phyloP scores from a whole-genome alignment of 2,329 filamentous ascomycete species.

The Diplodia intermedia region DNA sequence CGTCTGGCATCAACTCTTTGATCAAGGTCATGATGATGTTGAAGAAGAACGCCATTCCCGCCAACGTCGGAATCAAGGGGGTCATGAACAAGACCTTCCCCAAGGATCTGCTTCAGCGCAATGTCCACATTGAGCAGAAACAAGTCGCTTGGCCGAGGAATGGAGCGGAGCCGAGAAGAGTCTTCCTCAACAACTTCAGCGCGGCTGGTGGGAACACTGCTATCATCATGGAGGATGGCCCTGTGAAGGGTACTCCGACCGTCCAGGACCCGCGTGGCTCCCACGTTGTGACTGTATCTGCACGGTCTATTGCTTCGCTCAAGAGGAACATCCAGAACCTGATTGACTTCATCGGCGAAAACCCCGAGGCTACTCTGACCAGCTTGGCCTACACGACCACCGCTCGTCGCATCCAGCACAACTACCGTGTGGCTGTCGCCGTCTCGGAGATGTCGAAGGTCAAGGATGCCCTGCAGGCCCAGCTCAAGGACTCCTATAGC shows the following conservation, averaged over 20 bases:
- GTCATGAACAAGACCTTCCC: constrained; percentile 64
- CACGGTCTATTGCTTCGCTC: constrained; percentile 58
- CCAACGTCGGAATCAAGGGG: constrained; percentile 63
- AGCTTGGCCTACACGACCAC: constrained; percentile 61
- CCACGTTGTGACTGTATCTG: constrained; percentile 58
- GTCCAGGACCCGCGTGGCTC: constrained; percentile 55
- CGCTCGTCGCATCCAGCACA: constrained; percentile 61
- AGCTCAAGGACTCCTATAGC: constrained; percentile 59
- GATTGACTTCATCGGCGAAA: constrained; percentile 54
- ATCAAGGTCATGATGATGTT: constrained; percentile 62
- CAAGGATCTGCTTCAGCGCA: constrained; percentile 59
- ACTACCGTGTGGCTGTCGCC: constrained; percentile 58
- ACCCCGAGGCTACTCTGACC: constrained; percentile 53
- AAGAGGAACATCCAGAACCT: constrained; percentile 60
- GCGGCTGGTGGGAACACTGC: constrained; percentile 62
- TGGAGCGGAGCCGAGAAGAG: constrained; percentile 56
- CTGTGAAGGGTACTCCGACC: constrained; percentile 50
- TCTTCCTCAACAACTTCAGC: constrained; percentile 62
- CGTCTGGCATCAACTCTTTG: constrained; percentile 62
- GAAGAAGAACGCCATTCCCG: constrained; percentile 61
- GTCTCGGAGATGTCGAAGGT: constrained; percentile 57
- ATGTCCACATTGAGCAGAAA: constrained; percentile 59
- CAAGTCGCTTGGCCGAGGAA: constrained; percentile 56
- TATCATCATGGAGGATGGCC: constrained; percentile 60
- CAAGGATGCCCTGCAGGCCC: constrained; percentile 54